A percentile compares a stretch with the other conserved stretches of the same genome.
These are phyloP conservation scores for Bacidia gigantensis DNA, from an alignment of 495 filamentous ascomycete genomes.

Conservation along the genomic window DNA sequence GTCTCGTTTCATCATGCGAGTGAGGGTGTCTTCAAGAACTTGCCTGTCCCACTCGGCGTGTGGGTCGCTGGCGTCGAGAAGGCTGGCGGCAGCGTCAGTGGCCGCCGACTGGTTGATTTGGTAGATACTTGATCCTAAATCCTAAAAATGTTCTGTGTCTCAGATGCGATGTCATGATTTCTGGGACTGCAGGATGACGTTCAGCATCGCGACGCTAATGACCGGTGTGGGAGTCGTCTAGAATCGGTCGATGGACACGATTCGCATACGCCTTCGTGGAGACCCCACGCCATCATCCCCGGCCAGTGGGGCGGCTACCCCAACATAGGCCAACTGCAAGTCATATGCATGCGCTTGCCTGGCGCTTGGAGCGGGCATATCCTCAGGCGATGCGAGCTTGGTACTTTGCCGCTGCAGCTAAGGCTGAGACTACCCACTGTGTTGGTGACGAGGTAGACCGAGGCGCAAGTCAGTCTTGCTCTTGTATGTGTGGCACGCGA, in stretches of 20 bases:
- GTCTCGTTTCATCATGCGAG: background rate
- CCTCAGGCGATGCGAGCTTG: slow-evolving; percentile 1
- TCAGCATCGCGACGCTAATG: background rate
- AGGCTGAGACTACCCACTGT: background rate
- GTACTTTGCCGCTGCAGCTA: background rate
- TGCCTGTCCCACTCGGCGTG: background rate
- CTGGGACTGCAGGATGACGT: background rate
- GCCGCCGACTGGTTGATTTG: background rate
- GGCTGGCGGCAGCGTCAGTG: background rate
- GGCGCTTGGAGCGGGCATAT: slow-evolving; percentile 2
- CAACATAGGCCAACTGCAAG: background rate
- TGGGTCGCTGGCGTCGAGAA: background rate
- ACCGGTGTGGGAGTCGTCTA: background rate
- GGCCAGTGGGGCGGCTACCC: background rate
- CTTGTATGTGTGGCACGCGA: background rate
- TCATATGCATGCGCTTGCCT: slow-evolving; percentile 1
- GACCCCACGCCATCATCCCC: background rate
- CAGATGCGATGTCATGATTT: background rate
- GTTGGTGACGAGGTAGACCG: background rate
- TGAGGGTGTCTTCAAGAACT: background rate
- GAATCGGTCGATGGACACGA: background rate
- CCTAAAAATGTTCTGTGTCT: background rate
- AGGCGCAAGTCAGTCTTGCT: background rate
- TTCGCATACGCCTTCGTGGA: background rate
- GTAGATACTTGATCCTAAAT: background rate